Conservation (phyloP, 176 grass and related monocot genomes). For the Eragrostis nindensis region DNA sequence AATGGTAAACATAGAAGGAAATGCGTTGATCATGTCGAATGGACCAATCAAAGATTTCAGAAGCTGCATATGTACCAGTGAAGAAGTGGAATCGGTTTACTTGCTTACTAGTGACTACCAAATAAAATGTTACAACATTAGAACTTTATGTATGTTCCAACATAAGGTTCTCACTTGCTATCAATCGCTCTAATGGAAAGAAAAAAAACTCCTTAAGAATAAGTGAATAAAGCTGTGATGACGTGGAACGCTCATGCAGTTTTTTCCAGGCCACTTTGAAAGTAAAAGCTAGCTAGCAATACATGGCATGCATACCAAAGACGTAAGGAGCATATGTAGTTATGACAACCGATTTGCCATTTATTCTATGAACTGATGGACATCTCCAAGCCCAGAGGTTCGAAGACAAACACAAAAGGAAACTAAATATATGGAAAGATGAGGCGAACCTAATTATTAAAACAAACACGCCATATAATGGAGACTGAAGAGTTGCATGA, state of each 20-base stretch:
- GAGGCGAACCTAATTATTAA: slow-evolving; percentile 4
- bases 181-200: too few relatives aligned
- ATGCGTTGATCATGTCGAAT: slow-evolving; percentile 17
- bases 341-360: slow-evolving; percentile 13
- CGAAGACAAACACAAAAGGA: background rate
- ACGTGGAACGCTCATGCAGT: background rate
- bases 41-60: background rate
- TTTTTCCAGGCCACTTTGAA: slow-evolving; percentile 9
- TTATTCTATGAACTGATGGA: background rate
- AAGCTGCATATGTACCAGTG: background rate
- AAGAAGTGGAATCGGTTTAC: slow-evolving; percentile 12
- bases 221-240: slow-evolving; percentile 3
- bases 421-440: background rate
- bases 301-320: slow-evolving; percentile 22
- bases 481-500: background rate
- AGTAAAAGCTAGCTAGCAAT: slow-evolving; percentile 15
- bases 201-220: background rate
- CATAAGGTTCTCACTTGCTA: too few relatives aligned
- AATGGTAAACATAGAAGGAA: slow-evolving; percentile 4
- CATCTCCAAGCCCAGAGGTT: background rate
- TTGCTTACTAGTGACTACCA: slow-evolving; percentile 13
- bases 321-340: background rate
- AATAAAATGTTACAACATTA: slow-evolving; percentile 18
- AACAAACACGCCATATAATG: background rate
- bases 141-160: background rate